Evolutionary conservation across 2,329 filamentous ascomycete genomes (phyloP).

Genomic region (Cercospora sp.): DNA sequence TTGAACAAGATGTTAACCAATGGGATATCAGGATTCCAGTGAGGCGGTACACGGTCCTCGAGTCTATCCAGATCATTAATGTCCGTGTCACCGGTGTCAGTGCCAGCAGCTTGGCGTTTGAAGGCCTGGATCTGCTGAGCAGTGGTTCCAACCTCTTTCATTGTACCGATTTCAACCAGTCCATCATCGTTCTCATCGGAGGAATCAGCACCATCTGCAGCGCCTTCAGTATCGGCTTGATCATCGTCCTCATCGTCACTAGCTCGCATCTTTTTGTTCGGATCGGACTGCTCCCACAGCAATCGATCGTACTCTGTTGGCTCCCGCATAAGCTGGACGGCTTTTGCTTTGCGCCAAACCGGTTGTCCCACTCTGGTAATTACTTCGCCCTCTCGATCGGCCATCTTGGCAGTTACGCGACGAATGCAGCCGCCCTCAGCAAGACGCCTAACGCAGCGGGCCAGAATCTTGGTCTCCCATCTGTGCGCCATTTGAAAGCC

Average conservation of each 20-base stretch:
- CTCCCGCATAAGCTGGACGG: slow-evolving; percentile 45
- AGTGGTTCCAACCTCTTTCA: slow-evolving; percentile 8
- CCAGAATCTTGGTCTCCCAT: slow-evolving; percentile 43
- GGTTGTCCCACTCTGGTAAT: slow-evolving; percentile 12
- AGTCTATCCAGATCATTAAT: slow-evolving; percentile 16
- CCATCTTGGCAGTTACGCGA: slow-evolving; percentile 18
- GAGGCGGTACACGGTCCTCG: slow-evolving; percentile 45
- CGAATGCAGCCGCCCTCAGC: slow-evolving; percentile 44
- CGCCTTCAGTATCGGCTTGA: slow-evolving; percentile 5
- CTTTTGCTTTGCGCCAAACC: slow-evolving; percentile 13
- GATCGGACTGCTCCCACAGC: slow-evolving; percentile 25
- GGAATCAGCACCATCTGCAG: neutral
- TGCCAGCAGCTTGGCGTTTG: neutral
- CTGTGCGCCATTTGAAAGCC: slow-evolving; percentile 34
- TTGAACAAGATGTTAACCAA: slow-evolving; percentile 56
- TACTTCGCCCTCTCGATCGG: slow-evolving; percentile 24
- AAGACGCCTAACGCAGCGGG: slow-evolving; percentile 43
- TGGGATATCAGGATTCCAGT: slow-evolving; percentile 56
- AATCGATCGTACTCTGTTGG: slow-evolving; percentile 37
- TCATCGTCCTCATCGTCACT: slow-evolving; percentile 17
- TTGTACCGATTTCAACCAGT: slow-evolving; percentile 10
- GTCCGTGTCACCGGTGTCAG: slow-evolving; percentile 24
- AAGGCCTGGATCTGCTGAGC: neutral
- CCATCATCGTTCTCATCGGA: slow-evolving; percentile 12
- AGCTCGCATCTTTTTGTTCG: neutral